Percentiles rank a stretch among this genome's conserved stretches.
Evolutionary conservation across 2,329 filamentous ascomycete genomes (phyloP).

Genomic region (Chaetomium sp.): DNA sequence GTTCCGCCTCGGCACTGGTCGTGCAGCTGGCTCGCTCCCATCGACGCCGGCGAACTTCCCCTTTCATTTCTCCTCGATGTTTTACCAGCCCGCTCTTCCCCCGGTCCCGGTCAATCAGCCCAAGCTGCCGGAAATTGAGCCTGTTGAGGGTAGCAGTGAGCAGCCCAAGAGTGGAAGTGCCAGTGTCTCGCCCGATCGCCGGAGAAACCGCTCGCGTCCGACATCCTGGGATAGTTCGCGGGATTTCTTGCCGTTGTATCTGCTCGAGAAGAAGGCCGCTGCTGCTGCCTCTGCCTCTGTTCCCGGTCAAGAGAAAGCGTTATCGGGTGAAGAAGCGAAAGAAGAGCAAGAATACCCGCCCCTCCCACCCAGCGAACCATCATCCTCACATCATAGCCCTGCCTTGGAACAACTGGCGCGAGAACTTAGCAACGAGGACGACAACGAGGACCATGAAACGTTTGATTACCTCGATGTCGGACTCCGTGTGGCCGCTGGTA

Average conservation of each 20-base stretch:
- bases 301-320: conserved; percentile 23
- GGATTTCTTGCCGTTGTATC: conserved; percentile 75
- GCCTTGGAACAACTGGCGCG: too few relatives aligned
- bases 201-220: conserved; percentile 40
- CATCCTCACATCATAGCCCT: conserved; percentile 12
- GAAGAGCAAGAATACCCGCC: conserved; percentile 37
- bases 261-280: conserved; percentile 56
- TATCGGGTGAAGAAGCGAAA: too few relatives aligned
- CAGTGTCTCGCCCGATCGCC: conserved; percentile 13
- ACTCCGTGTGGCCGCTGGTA: not conserved
- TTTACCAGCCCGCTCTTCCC: conserved; percentile 23
- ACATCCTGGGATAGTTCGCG: conserved; percentile 57
- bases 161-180: too few relatives aligned
- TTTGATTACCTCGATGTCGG: conserved; percentile 18
- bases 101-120: too few relatives aligned
- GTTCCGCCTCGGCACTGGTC: conserved; percentile 44
- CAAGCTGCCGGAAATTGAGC: too few relatives aligned
- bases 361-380: conserved; percentile 39
- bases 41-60: conserved; percentile 32
- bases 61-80: conserved; percentile 34
- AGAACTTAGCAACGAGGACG: conserved; percentile 3
- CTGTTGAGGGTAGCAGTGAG: too few relatives aligned
- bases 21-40: conserved; percentile 31
- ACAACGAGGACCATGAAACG: conserved; percentile 23
- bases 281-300: conserved; percentile 19